Percentiles rank a stretch among this genome's conserved stretches.
Conservation (phyloP, 768 basidiomycete species). For the Tylopilus balloui region DNA sequence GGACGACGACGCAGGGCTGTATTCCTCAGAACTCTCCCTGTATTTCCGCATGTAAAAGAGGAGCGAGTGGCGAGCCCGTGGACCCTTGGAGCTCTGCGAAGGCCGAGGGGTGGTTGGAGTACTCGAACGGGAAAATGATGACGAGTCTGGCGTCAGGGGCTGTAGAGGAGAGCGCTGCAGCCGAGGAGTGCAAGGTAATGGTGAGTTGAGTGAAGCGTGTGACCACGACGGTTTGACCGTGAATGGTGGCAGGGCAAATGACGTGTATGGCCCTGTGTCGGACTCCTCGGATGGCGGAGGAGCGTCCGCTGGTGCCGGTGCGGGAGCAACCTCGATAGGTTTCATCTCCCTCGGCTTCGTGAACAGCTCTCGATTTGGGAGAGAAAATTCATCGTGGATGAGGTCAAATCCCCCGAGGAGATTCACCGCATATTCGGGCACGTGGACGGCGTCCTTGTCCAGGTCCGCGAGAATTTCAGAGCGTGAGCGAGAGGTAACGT, state of each 20-base stretch:
- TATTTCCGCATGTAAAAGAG: conserved; percentile 32
- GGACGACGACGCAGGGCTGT: conserved; percentile 24
- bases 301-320: conserved; percentile 13
- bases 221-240: conserved; percentile 21
- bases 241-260: conserved; percentile 29
- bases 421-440: conserved; percentile 44
- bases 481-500: conserved; percentile 30
- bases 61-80: conserved; percentile 25
- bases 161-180: conserved; percentile 26
- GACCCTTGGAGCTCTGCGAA: conserved; percentile 25
- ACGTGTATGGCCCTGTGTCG: conserved; percentile 31
- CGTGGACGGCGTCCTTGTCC: conserved; percentile 32
- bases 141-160: conserved; percentile 28
- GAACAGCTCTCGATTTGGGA: conserved; percentile 31
- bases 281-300: conserved; percentile 32
- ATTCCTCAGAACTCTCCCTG: conserved; percentile 12
- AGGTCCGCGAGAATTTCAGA: conserved; percentile 36
- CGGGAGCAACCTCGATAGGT: conserved; percentile 27
- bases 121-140: conserved; percentile 30
- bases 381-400: conserved; percentile 31
- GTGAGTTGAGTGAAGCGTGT: conserved; percentile 17
- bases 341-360: conserved; percentile 28
- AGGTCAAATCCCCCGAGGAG: conserved; percentile 42
- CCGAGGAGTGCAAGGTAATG: conserved; percentile 20
- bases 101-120: conserved; percentile 27